Percentiles rank a stretch among this genome's conserved stretches.
phyloP scores from a whole-genome alignment of 441 rosid genomes.

The Erodium chrysanthum region DNA sequence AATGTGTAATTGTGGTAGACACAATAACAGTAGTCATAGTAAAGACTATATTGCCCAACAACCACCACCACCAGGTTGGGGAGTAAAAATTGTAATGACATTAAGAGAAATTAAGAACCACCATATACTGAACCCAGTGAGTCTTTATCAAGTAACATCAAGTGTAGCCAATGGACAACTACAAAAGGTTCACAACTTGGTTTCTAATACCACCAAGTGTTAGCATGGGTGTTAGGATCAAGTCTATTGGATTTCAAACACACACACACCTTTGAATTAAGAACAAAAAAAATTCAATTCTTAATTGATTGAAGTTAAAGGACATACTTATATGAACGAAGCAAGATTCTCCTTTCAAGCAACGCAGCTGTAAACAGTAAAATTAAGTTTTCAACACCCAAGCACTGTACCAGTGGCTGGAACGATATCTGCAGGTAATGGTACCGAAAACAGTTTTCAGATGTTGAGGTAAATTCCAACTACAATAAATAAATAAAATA shows the following conservation, averaged over 20 bases:
- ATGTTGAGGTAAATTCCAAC: not conserved
- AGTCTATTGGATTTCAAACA: not conserved
- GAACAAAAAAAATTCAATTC: not conserved
- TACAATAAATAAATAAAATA: constrained; percentile 11
- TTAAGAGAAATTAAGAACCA: not conserved
- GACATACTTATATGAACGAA: constrained; percentile 83
- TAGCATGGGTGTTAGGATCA: not conserved
- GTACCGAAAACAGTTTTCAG: constrained; percentile 14
- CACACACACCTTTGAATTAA: not conserved
- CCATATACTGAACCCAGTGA: not conserved
- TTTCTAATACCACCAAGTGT: not conserved
- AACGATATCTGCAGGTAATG: constrained; percentile 69
- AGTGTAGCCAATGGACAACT: not conserved
- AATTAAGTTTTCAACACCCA: constrained; percentile 89
- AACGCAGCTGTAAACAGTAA: constrained; percentile 78
- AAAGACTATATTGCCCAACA: not conserved
- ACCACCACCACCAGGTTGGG: not conserved
- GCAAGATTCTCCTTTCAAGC: constrained; percentile 84
- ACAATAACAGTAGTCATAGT: not conserved
- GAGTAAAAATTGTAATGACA: not conserved
- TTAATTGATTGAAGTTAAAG: constrained; percentile 13
- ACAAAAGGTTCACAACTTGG: not conserved
- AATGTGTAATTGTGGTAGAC: not conserved
- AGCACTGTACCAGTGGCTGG: constrained; percentile 88
- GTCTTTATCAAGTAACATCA: not conserved